These are phyloP conservation scores for Corchorus olitorius DNA, from an alignment of 345 rosid species.

Conservation along the genomic window DNA sequence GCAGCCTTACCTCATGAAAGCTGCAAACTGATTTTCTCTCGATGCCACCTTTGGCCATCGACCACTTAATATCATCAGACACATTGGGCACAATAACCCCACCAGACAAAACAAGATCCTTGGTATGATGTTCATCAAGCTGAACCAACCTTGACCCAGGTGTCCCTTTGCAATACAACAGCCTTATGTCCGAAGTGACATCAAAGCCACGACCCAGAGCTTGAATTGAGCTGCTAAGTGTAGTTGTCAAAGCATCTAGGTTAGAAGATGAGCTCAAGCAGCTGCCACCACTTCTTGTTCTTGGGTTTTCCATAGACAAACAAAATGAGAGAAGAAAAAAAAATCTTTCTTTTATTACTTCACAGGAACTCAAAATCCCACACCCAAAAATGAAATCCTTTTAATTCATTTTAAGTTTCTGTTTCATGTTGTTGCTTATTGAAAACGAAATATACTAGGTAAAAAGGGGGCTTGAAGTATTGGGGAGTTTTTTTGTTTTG, in stretches of 20 bases:
- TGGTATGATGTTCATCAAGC: conserved; percentile 60
- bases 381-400: background rate
- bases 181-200: conserved; percentile 93
- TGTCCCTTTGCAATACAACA: conserved; percentile 88
- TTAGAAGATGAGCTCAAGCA: conserved; percentile 30
- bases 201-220: conserved; percentile 95
- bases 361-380: conserved; percentile 2
- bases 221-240: conserved; percentile 81
- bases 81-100: conserved; percentile 56
- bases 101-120: conserved; percentile 61
- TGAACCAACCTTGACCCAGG: conserved; percentile 85
- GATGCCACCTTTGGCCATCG: conserved; percentile 39
- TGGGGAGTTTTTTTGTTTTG: background rate
- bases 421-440: conserved; percentile 7
- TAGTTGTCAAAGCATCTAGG: conserved; percentile 68
- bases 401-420: conserved; percentile 5
- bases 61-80: conserved; percentile 68
- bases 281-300: conserved; percentile 17
- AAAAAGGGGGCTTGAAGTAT: background rate
- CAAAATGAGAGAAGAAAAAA: background rate
- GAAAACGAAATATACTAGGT: conserved; percentile 2
- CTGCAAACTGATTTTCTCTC: conserved; percentile 62
- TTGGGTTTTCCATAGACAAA: conserved; percentile 39
- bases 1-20: conserved; percentile 67
- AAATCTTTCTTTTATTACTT: conserved; percentile 21